These are phyloP conservation scores for Chrysosporium queenslandicum DNA, from an alignment of 2,329 filamentous ascomycete species.

Conservation along the genomic window DNA sequence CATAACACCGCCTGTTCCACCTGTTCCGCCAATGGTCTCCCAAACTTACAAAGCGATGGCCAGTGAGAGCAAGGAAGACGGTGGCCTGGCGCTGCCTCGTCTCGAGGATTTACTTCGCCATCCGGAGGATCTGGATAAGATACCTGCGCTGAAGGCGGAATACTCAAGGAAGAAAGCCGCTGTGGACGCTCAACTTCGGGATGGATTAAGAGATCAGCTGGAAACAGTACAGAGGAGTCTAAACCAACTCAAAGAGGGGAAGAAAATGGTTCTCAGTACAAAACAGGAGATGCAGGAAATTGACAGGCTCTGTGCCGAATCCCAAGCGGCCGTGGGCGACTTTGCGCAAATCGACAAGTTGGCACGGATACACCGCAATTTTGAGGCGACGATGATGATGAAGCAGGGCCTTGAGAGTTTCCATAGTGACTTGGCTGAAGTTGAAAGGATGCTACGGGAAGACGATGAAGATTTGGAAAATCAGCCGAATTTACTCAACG, in stretches of 20 bases:
- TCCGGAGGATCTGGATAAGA: slow-evolving; percentile 95
- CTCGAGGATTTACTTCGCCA: slow-evolving; percentile 88
- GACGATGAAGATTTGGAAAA: slow-evolving; percentile 79
- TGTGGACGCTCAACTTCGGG: slow-evolving; percentile 80
- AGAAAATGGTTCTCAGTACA: slow-evolving; percentile 82
- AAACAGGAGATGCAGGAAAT: slow-evolving; percentile 99
- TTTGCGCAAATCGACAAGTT: slow-evolving; percentile 70
- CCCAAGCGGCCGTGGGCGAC: slow-evolving; percentile 93
- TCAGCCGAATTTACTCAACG: slow-evolving; percentile 80
- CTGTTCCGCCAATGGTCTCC: slow-evolving; percentile 1
- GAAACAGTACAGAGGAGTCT: slow-evolving; percentile 92
- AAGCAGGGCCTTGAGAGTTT: slow-evolving; percentile 82
- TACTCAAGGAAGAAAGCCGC: slow-evolving; percentile 89
- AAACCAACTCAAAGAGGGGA: slow-evolving; percentile 75
- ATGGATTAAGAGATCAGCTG: slow-evolving; percentile 81
- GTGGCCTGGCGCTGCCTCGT: slow-evolving; percentile 57
- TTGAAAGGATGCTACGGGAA: slow-evolving; percentile 68
- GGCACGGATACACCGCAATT: slow-evolving; percentile 65
- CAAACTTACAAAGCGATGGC: slow-evolving; percentile 25
- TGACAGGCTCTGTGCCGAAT: slow-evolving; percentile 92
- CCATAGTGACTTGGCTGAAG: slow-evolving; percentile 60
- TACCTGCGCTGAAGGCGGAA: slow-evolving; percentile 76
- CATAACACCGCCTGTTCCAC: not conserved
- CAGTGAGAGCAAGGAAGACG: slow-evolving; percentile 39
- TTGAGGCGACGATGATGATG: slow-evolving; percentile 88